phyloP scores from a whole-genome alignment of 768 basidiomycete genomes.

The Termitomyces sp. region DNA sequence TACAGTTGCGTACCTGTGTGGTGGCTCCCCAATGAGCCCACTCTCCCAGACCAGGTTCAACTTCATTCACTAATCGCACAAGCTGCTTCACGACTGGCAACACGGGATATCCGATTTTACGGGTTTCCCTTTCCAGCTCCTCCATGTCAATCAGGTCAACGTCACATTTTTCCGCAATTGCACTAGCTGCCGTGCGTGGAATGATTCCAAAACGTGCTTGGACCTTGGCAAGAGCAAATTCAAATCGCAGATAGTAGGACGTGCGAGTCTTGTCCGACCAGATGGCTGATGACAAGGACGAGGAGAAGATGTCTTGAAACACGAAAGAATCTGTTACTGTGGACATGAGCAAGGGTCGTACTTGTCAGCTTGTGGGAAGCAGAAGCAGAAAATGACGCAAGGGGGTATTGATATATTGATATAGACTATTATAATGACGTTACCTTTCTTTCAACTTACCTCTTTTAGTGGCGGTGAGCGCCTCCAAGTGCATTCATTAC shows the following conservation, averaged over 20 bases:
- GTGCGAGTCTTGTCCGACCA: conserved; percentile 36
- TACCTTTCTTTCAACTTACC: background rate
- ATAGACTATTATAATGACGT: background rate
- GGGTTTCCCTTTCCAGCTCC: conserved; percentile 32
- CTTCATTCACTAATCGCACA: conserved; percentile 30
- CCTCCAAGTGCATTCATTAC: background rate
- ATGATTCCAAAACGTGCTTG: conserved; percentile 35
- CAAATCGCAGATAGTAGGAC: conserved; percentile 28
- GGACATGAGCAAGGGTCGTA: conserved; percentile 17
- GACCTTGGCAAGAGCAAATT: conserved; percentile 28
- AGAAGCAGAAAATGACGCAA: background rate
- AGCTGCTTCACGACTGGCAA: conserved; percentile 40
- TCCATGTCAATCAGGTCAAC: conserved; percentile 33
- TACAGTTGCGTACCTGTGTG: conserved; percentile 31
- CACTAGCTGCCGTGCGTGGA: conserved; percentile 30
- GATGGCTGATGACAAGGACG: conserved; percentile 28
- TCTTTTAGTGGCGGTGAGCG: background rate
- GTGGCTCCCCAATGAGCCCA: conserved; percentile 47
- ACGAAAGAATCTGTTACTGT: conserved; percentile 30
- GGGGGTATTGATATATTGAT: background rate
- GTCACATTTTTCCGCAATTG: conserved; percentile 29
- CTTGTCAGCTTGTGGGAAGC: background rate
- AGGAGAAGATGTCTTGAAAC: conserved; percentile 37
- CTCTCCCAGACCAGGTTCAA: conserved; percentile 32
- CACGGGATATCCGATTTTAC: conserved; percentile 40